Evolutionary conservation across 371 early-diverging fungal genomes (phyloP).

Genomic region (Syncephalastrum racemosum): DNA sequence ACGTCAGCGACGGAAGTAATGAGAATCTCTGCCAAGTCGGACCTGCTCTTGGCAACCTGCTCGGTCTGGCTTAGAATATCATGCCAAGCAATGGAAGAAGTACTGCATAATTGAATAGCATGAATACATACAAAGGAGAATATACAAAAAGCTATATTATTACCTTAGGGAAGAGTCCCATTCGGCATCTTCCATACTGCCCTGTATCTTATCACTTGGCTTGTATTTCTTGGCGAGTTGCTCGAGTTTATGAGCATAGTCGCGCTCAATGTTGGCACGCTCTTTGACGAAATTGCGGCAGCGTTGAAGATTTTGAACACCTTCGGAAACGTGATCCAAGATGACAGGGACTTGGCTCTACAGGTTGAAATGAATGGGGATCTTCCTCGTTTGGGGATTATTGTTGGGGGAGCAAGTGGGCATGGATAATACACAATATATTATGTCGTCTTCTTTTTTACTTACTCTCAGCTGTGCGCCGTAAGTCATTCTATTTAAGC

Average conservation of each 20-base stretch:
- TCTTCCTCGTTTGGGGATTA: too few relatives aligned
- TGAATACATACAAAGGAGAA: too few relatives aligned
- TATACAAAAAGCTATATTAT: background rate
- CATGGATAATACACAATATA: too few relatives aligned
- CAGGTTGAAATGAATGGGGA: too few relatives aligned
- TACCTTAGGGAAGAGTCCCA: conserved; percentile 42
- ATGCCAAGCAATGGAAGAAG: conserved; percentile 46
- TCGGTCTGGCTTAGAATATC: conserved; percentile 61
- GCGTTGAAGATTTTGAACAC: conserved; percentile 63
- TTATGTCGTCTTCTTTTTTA: too few relatives aligned
- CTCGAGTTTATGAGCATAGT: conserved; percentile 76
- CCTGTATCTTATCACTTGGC: conserved; percentile 19
- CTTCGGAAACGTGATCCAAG: conserved; percentile 56
- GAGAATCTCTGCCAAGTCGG: conserved; percentile 58
- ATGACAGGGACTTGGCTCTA: conserved; percentile 63
- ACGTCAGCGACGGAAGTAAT: conserved; percentile 52
- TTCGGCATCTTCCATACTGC: conserved; percentile 29
- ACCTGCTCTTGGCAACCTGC: conserved; percentile 55
- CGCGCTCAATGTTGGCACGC: conserved; percentile 69
- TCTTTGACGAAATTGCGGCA: conserved; percentile 79
- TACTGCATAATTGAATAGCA: conserved; percentile 11
- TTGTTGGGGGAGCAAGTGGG: too few relatives aligned
- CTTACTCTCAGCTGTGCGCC: too few relatives aligned
- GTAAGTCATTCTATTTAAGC: too few relatives aligned
- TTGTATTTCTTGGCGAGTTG: conserved; percentile 62